Evolutionary conservation across 2,329 filamentous ascomycete species (phyloP), one percentile per base, ranked within the genome.

Genomic region (Fusarium sp.): DNA sequence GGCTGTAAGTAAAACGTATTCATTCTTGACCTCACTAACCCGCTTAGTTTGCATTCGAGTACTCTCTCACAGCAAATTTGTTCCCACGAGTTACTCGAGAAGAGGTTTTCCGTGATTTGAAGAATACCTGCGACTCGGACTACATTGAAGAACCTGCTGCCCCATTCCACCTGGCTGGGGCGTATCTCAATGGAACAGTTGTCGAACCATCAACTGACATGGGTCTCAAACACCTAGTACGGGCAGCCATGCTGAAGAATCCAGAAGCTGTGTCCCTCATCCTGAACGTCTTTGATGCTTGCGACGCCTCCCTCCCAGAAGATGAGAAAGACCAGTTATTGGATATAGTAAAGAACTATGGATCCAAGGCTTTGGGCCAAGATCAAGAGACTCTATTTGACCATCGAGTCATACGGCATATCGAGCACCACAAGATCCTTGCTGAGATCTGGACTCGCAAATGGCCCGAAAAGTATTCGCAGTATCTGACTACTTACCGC

Each of bases 271-370:
- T 56, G 2, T 56, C 33, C 1, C 8, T 49, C 4, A 49, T 49
- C 0, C 21, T 56, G 0, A 49, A 19, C 0, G 7, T 49, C 7
- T 56, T 56, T 9, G 43, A 49, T 3, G 34, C 53, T 0, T 56
- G 43, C 14, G 7, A 56, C 0, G 11, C 5, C 0, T 3, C 34
- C 1, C 11, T 49, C 0, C 43, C 53, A 8, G 7, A 14, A 13
- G 15, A 24, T 1, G 15, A n/a, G 0, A 2, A 8, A 19, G 7
- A 9, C 3, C 9, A 49, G 1, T 3, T 56, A 6, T 9, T 56
- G 0, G 4, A 7, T 1, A 39, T n/a, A 4, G 6, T 56, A 7
- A 21, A 40, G 6, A 8, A 11, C 5, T 49, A 24, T 8, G 53
- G 43, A 4, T 19, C n/a, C 1, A 49, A 21, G 6, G 22, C 34